Base-by-base conservation (phyloP, 2,329 filamentous ascomycete species). In the Lasiodiplodia hormozganensis region DNA sequence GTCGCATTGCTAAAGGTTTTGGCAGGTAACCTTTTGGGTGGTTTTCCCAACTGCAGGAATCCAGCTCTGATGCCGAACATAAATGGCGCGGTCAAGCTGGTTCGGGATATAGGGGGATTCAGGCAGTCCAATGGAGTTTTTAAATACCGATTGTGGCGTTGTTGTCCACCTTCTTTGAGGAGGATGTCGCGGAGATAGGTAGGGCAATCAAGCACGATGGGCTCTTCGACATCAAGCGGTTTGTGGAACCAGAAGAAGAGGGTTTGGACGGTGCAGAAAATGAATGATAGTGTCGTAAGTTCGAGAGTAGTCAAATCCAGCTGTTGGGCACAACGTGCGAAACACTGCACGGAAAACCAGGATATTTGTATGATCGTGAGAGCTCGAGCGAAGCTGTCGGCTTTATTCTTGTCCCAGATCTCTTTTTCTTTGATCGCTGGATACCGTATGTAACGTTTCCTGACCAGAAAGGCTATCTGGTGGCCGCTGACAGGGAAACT, bases 181-280 rank as follows among this genome's bases (percentile, higher is more conserved):
- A 65, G 18, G 10, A 68, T 70, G 5, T 68, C n/a, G 6, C 62
- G 34, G 14, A 66, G 34, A 14, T 23, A 5, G n/a, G 12, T 10
- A 4, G 49, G 25, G 52, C 40, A 70, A n/a, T 40, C n/a, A 3
- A 71, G 6, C 25, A 43, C 36, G 28, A 70, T 65, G 16, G 71
- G 57, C 25, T 28, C 53, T 36, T 67, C 54, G 21, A 71, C 76
- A 70, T 80, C 77, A 62, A 76, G 77, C 1, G 79, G 79, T 64
- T 80, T 80, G 62, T 76, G 67, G 73, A 77, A 77, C 78, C 79
- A 81, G 57, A 76, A 76, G 66, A 75, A 74, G 65, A 78, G 78
- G 4, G 78, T 78, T 10, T 76, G 70, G 0, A 75, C 73, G 67
- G 79, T 75, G 21, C 77, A 72, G 25, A 77, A 75, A n/a, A 81